phyloP scores from a whole-genome alignment of 441 rosid genomes.

The Biscutella laevigata region DNA sequence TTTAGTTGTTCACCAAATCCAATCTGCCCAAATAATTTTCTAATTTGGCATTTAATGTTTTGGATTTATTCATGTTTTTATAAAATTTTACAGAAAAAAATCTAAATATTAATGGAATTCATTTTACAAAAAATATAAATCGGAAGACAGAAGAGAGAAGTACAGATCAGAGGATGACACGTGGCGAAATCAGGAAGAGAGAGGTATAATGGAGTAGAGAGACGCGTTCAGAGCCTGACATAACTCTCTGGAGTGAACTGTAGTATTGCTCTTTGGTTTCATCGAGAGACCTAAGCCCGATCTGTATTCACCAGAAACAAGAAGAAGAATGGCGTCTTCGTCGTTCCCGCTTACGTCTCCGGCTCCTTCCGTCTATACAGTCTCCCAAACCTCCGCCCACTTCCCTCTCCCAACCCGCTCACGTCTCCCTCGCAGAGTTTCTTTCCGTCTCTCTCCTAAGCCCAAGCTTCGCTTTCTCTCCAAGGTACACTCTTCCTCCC shows the following conservation, averaged over 20 bases:
- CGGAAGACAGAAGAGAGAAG: too few species aligned
- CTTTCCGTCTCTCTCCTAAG: conserved; percentile 35
- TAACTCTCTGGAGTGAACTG: conserved; percentile 14
- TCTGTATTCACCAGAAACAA: conserved; percentile 4
- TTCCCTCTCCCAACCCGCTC: conserved; percentile 18
- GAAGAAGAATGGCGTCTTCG: conserved; percentile 22
- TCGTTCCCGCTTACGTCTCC: conserved; percentile 27
- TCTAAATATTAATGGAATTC: too few species aligned
- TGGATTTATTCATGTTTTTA: not conserved
- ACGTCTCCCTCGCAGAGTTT: conserved; percentile 25
- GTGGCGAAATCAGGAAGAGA: conserved; percentile 15
- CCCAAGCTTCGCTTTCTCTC: conserved; percentile 42
- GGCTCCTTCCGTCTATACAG: conserved; percentile 27
- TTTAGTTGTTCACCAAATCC: conserved; percentile 29
- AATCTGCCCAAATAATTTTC: not conserved
- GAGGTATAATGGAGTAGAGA: not conserved
- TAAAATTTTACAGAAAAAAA: too few species aligned
- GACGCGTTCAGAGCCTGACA: conserved; percentile 21
- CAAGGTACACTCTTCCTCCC: conserved; percentile 32
- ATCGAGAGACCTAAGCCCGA: conserved; percentile 30
- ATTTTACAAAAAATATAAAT: too few species aligned
- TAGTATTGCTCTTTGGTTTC: conserved; percentile 24
- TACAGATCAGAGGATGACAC: conserved; percentile 18
- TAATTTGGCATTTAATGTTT: not conserved
- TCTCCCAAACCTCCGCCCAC: conserved; percentile 20